These are phyloP conservation scores for Zea mays DNA, from an alignment of 176 grass and related monocot species.

Conservation along the genomic window DNA sequence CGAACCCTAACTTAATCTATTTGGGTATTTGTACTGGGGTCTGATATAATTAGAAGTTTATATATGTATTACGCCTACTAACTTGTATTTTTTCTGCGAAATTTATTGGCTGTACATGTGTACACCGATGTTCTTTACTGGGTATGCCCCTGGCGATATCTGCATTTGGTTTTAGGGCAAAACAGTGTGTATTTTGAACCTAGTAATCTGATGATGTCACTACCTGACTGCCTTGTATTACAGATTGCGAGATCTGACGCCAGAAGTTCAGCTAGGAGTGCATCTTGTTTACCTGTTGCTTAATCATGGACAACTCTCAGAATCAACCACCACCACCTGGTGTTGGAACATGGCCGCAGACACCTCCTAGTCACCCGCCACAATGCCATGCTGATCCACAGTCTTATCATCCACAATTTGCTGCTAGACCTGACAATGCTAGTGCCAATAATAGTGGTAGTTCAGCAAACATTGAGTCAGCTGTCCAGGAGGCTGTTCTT, in stretches of 20 bases:
- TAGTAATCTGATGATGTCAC: slow-evolving; percentile 20
- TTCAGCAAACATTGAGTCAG: slow-evolving; percentile 58
- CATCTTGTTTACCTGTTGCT: slow-evolving; percentile 3
- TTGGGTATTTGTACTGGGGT: not conserved
- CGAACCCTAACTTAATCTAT: not conserved
- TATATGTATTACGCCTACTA: not conserved
- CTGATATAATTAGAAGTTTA: not conserved
- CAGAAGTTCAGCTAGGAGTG: not conserved
- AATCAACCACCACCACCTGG: slow-evolving; percentile 65
- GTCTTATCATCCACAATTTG: slow-evolving; percentile 31
- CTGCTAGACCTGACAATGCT: slow-evolving; percentile 14
- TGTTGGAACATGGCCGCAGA: slow-evolving; percentile 38
- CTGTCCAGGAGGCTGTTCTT: slow-evolving; percentile 77
- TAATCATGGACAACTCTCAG: slow-evolving; percentile 48
- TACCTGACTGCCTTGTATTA: slow-evolving; percentile 16
- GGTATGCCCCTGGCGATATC: not conserved
- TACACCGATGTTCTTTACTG: too few relatives aligned
- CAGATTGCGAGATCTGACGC: slow-evolving; percentile 14
- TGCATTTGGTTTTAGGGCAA: not conserved
- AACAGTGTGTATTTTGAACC: not conserved
- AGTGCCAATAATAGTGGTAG: slow-evolving; percentile 3
- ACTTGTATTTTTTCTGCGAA: not conserved
- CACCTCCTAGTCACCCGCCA: slow-evolving; percentile 31
- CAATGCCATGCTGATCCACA: slow-evolving; percentile 27
- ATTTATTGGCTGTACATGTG: too few relatives aligned